These are phyloP conservation scores for Raphidocelis subcapitata DNA, from an alignment of 139 green algal genomes.

Conservation along the genomic window DNA sequence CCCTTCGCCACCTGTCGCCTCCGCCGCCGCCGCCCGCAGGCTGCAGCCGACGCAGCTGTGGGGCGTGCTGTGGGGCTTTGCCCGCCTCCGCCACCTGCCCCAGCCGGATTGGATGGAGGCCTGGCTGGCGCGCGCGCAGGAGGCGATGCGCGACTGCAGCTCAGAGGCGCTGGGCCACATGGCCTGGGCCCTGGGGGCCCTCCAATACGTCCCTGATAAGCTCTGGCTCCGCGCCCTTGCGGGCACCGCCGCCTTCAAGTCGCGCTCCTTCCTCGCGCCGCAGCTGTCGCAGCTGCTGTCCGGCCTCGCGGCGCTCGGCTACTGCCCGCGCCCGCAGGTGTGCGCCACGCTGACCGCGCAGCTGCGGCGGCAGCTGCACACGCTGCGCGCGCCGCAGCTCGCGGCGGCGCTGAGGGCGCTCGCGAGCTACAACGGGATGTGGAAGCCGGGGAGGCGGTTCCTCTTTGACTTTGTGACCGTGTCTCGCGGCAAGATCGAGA, in stretches of 20 bases:
- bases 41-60: conserved; percentile 28
- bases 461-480: conserved; percentile 22
- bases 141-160: conserved; percentile 18
- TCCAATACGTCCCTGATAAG: conserved; percentile 26
- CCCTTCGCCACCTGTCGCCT: background rate
- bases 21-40: background rate
- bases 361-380: background rate
- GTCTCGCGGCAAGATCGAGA: background rate
- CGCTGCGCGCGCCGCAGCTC: conserved; percentile 1
- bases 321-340: conserved; percentile 15
- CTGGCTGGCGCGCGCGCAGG: conserved; percentile 18
- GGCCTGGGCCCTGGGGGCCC: conserved; percentile 21
- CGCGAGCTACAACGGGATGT: conserved; percentile 2
- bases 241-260: conserved; percentile 18
- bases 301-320: conserved; percentile 17
- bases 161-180: conserved; percentile 24
- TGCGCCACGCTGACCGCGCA: conserved; percentile 18
- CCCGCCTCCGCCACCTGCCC: conserved; percentile 13
- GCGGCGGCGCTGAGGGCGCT: background rate
- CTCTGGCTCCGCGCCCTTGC: conserved; percentile 28
- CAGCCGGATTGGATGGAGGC: background rate
- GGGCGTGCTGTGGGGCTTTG: conserved; percentile 30
- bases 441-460: conserved; percentile 19
- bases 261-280: conserved; percentile 10
- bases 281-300: conserved; percentile 18